Percentiles rank a stretch among this genome's conserved stretches.
Conservation (phyloP, 2,329 filamentous ascomycete genomes). For the Elsinoe perseae region DNA sequence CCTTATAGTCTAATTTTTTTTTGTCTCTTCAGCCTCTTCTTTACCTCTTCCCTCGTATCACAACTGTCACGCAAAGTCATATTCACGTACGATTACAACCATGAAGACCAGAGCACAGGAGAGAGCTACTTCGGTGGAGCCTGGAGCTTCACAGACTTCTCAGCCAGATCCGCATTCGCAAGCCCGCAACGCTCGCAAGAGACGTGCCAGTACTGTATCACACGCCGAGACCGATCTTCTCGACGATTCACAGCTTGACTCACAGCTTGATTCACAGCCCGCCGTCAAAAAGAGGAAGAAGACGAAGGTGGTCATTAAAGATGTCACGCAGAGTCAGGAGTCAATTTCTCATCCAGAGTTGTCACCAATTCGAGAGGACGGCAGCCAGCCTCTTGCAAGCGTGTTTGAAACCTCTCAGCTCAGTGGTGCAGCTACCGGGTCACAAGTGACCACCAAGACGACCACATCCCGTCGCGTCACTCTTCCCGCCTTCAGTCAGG, state of each 20-base stretch:
- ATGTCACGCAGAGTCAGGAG: constrained; percentile 13
- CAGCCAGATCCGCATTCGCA: neutral
- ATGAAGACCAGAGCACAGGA: constrained; percentile 19
- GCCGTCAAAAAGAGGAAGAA: constrained; percentile 18
- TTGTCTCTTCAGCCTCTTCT: neutral
- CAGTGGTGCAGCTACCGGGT: constrained; percentile 24
- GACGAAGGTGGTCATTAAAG: constrained; percentile 1
- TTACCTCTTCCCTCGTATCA: neutral
- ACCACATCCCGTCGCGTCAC: constrained; percentile 28
- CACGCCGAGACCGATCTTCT: constrained; percentile 10
- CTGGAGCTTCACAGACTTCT: constrained; percentile 11
- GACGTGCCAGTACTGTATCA: constrained; percentile 17
- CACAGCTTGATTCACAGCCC: constrained; percentile 13
- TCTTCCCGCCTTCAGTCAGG: constrained; percentile 20
- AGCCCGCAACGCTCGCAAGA: constrained; percentile 16
- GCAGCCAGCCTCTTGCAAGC: constrained; percentile 20
- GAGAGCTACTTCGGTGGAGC: constrained; percentile 14
- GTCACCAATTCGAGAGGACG: constrained; percentile 7
- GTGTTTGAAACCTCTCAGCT: constrained; percentile 24
- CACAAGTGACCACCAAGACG: constrained; percentile 26
- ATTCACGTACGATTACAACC: neutral
- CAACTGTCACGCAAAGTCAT: neutral
- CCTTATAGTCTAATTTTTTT: neutral
- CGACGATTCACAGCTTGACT: constrained; percentile 12
- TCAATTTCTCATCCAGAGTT: constrained; percentile 14